These are phyloP conservation scores for Vigna nakashimae DNA, from an alignment of 306 rosid species.

Conservation along the genomic window DNA sequence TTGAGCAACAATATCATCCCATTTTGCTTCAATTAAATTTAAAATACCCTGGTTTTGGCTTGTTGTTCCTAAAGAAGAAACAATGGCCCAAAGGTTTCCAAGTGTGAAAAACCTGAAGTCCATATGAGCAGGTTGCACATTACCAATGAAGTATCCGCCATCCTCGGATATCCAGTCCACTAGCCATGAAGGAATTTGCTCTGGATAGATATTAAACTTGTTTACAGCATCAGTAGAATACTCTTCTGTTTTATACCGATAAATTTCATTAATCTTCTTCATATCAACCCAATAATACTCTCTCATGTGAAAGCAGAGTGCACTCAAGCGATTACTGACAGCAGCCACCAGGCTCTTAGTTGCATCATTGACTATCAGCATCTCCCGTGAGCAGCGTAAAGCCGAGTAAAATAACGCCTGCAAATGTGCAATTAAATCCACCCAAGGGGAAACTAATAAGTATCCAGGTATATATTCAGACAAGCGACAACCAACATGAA, in stretches of 20 bases:
- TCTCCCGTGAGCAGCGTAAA: slow-evolving; percentile 82
- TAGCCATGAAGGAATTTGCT: slow-evolving; percentile 95
- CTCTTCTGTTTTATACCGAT: slow-evolving; percentile 93
- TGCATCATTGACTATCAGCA: slow-evolving; percentile 77
- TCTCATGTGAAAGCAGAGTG: slow-evolving; percentile 89
- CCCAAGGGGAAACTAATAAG: slow-evolving; percentile 31
- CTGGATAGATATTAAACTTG: slow-evolving; percentile 96
- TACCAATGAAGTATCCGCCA: slow-evolving; percentile 93
- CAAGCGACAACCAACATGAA: not conserved
- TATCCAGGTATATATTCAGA: slow-evolving; percentile 26
- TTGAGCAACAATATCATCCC: slow-evolving; percentile 87
- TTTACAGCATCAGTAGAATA: slow-evolving; percentile 88
- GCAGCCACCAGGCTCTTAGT: slow-evolving; percentile 82
- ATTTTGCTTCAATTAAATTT: slow-evolving; percentile 81
- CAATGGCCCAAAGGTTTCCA: slow-evolving; percentile 92
- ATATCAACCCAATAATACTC: slow-evolving; percentile 92
- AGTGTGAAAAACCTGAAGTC: slow-evolving; percentile 92
- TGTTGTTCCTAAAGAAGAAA: slow-evolving; percentile 80
- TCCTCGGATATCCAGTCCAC: slow-evolving; percentile 92
- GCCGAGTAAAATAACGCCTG: slow-evolving; percentile 94
- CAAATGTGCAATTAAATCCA: slow-evolving; percentile 36
- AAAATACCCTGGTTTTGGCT: slow-evolving; percentile 73
- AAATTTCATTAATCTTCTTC: slow-evolving; percentile 89
- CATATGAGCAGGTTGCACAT: slow-evolving; percentile 96
- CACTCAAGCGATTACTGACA: slow-evolving; percentile 79